Base-by-base conservation (phyloP, 73 alveolate genomes). In the Stentor coeruleus region DNA sequence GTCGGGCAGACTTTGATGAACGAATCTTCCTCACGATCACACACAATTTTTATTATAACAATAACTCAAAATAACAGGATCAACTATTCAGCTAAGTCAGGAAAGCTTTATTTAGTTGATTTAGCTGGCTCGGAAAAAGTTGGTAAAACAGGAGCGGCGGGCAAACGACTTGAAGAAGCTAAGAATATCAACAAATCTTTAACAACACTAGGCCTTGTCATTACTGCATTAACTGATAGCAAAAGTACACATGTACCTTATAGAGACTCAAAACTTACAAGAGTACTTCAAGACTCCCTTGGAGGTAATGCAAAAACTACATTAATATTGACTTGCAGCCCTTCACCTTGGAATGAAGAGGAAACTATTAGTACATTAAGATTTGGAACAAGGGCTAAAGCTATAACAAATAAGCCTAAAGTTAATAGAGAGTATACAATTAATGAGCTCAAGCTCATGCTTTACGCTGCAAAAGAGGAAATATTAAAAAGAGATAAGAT, bases 1-100 rank as follows among this genome's bases (percentile, higher is more conserved):
- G 94, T 97, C 31, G 98, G 99, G 33, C 98, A 98, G 0, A 97
- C 99, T 0, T 87, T 97, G 85, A 97, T 97, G 99, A 97, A 97
- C 77, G 98, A 91, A 58, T 92, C 92, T 84, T 89, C 98, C 3
- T 94, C 99, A 3, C 79, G 99, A 81, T 87, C 97, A 3, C 99
- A 97, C 90, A 89, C 99, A 3, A 58, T 97, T 49, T 97, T 97
- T 86, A 87, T 90, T 39, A 89, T 96, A 0, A 90, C 96, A 20
- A 93, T 97, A 73, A 91, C 85, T 85, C 91, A 94, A 86, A 95
- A 95, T 83, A 94, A 97, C 86, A 80, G 77, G 28, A 6, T 6
- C 6, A 20, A 49, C 66, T 20, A 11, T 42, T 88, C 97, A 2
- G 80, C 97, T 49, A 97, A 95, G 82, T 58, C 92, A 0, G 98